Evolutionary conservation across 2,329 filamentous ascomycete genomes (phyloP).

Genomic region (Cladosporium sp.): DNA sequence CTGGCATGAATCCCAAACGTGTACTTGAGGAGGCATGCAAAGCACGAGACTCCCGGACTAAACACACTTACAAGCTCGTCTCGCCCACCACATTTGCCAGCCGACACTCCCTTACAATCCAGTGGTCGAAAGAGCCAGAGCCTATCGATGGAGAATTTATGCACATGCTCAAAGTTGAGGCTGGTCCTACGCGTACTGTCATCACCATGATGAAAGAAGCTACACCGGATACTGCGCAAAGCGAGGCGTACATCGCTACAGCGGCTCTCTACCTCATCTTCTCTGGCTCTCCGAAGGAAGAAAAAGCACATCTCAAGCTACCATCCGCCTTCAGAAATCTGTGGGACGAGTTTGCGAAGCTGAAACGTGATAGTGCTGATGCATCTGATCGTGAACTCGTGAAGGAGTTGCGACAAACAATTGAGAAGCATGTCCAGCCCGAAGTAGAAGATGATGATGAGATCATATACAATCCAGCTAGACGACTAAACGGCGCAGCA

Average conservation of each 20-base stretch:
- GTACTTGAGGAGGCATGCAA: slow-evolving; percentile 84
- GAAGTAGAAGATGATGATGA: slow-evolving; percentile 53
- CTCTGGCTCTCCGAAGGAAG: slow-evolving; percentile 72
- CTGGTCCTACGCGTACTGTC: slow-evolving; percentile 48
- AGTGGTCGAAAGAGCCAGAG: slow-evolving; percentile 73
- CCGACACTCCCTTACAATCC: slow-evolving; percentile 68
- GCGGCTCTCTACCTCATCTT: slow-evolving; percentile 78
- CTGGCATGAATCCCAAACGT: slow-evolving; percentile 69
- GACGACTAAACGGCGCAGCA: slow-evolving; percentile 30
- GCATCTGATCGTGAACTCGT: slow-evolving; percentile 65
- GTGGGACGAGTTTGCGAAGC: slow-evolving; percentile 72
- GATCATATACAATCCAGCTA: slow-evolving; percentile 67
- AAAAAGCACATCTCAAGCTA: slow-evolving; percentile 75
- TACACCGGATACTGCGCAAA: slow-evolving; percentile 72
- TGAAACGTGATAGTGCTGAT: slow-evolving; percentile 67
- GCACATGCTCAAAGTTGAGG: slow-evolving; percentile 36
- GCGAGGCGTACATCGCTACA: slow-evolving; percentile 81
- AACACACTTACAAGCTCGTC: slow-evolving; percentile 63
- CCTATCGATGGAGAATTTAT: slow-evolving; percentile 36
- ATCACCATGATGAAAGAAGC: slow-evolving; percentile 73
- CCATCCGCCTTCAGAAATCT: slow-evolving; percentile 79
- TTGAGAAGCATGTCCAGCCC: slow-evolving; percentile 53
- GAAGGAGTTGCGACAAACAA: slow-evolving; percentile 63
- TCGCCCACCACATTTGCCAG: slow-evolving; percentile 72
- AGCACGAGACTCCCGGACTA: slow-evolving; percentile 68